Evolutionary conservation across 1,139 yeast species (phyloP).

Genomic region (Suhomyces kunorum): DNA sequence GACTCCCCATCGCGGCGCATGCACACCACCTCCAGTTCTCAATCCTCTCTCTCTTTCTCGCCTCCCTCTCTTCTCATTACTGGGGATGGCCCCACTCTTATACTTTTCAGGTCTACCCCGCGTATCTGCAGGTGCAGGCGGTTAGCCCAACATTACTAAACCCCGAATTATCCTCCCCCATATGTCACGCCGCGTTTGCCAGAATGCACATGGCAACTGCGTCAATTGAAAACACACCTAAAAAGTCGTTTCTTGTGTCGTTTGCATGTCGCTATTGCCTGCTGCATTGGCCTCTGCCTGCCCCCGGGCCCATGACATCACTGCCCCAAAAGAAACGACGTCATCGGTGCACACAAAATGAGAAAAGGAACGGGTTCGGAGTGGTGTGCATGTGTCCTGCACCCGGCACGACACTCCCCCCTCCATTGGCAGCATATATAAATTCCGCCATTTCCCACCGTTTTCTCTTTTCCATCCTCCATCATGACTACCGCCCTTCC

Average conservation of each 20-base stretch:
- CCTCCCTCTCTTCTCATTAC: too few species aligned
- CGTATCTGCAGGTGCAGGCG: too few species aligned
- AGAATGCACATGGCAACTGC: too few species aligned
- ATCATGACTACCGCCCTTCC: constrained; percentile 36
- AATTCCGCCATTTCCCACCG: constrained; percentile 4
- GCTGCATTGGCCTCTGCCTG: not conserved
- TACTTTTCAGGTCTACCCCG: too few species aligned
- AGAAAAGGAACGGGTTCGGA: constrained; percentile 12
- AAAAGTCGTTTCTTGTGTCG: too few species aligned
- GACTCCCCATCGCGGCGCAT: too few species aligned
- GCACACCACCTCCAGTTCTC: too few species aligned
- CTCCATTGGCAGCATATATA: constrained; percentile 3
- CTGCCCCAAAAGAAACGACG: constrained; percentile 13
- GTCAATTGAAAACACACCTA: too few species aligned
- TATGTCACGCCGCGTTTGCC: too few species aligned
- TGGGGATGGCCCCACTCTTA: too few species aligned
- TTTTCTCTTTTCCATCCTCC: not conserved
- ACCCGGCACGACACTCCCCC: constrained; percentile 4
- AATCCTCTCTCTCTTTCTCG: too few species aligned
- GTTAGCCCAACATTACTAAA: constrained; percentile 7
- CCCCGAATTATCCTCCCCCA: too few species aligned
- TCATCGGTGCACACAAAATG: constrained; percentile 6
- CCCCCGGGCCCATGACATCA: constrained; percentile 12
- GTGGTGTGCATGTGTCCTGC: constrained; percentile 9
- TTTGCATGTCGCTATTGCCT: not conserved